Base-by-base conservation (phyloP, 768 basidiomycete species). In the Sporobolomyces phaffii region DNA sequence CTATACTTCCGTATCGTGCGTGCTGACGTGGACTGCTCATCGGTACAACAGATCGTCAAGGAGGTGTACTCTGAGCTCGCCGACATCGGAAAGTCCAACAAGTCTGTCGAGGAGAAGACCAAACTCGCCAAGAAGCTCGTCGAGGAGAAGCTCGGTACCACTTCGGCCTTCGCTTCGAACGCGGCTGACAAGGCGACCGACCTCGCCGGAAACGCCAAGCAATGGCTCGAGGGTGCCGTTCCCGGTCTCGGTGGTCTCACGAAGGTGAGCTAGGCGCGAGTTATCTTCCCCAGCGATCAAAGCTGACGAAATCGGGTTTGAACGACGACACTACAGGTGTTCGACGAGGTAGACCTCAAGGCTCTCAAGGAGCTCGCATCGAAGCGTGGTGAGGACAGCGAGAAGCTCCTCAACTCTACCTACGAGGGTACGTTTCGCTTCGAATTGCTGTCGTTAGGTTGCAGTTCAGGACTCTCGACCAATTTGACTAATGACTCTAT, bases 1-100 rank as follows among this genome's bases (percentile, higher is more conserved):
- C 11, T 29, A 22, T n/a, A 9, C 17, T 2, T 5, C n/a, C 1
- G 36, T 20, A 1, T 22, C 3, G 0, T 8, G 13, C 20, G 5
- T 5, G 8, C 40, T 36, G 29, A 29, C 51, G 11, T 15, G 36
- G 43, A 29, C 13, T 4, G 28, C 29, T 6, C 9, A 5, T 38
- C 38, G 38, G 10, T 17, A 17, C 38, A 3, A 14, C 57, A 70
- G 69, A 58, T 60, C 47, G 70, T 64, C 62, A 64, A 66, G 65
- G 73, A 73, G 3, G 54, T 73, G 11, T 75, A 73, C 71, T 52
- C 65, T 22, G 54, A 72, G 56, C 57, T 75, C 26, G 67, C 69
- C 26, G 57, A 72, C 60, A 62, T 73, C 40, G 70, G 60, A 49
- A 64, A 72, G 60, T 64, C 64, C 20, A 66, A 65, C 51, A 67